A percentile compares a stretch with the other conserved stretches of the same genome.
Conservation (phyloP, 192 early-diverging fungal species). For the Coemansia sp. region DNA sequence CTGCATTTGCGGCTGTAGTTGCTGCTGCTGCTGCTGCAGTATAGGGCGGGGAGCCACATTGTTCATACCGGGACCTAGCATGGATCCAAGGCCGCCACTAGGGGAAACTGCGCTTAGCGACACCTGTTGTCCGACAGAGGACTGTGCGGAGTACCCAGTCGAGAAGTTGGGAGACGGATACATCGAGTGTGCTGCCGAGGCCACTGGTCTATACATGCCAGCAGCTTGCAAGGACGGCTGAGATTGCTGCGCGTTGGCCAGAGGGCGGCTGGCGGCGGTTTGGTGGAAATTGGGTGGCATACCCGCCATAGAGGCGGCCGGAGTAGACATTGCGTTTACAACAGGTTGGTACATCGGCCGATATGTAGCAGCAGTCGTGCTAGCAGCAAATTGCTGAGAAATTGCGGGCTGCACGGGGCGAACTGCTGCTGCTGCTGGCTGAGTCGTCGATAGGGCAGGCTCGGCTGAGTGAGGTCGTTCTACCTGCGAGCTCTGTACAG, state of each 20-base stretch:
- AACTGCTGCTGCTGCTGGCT: neutral
- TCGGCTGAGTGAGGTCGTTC: slow-evolving; percentile 38
- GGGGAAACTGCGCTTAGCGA: neutral
- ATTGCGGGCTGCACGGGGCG: neutral
- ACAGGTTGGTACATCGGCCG: slow-evolving; percentile 2
- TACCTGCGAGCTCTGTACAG: slow-evolving; percentile 7
- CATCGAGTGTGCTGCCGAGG: neutral
- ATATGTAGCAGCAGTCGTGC: neutral
- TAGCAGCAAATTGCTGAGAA: slow-evolving; percentile 2
- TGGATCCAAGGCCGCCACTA: neutral
- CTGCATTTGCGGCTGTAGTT: slow-evolving; percentile 14
- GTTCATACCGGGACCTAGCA: slow-evolving; percentile 1
- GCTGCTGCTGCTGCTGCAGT: slow-evolving; percentile 18
- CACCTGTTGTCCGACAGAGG: neutral
- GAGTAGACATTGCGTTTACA: neutral
- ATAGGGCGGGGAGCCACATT: slow-evolving; percentile 5
- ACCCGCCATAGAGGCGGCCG: slow-evolving; percentile 6
- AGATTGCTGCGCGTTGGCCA: slow-evolving; percentile 6
- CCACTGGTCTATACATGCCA: neutral
- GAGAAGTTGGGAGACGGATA: slow-evolving; percentile 5
- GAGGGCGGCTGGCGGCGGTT: neutral
- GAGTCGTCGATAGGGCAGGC: slow-evolving; percentile 12
- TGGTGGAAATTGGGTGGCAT: neutral
- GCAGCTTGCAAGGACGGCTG: neutral
- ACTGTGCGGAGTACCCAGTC: neutral